Base-by-base conservation (phyloP, 1,284 basidiomycete genomes). In the Pyrrhoderma lamaoense region DNA sequence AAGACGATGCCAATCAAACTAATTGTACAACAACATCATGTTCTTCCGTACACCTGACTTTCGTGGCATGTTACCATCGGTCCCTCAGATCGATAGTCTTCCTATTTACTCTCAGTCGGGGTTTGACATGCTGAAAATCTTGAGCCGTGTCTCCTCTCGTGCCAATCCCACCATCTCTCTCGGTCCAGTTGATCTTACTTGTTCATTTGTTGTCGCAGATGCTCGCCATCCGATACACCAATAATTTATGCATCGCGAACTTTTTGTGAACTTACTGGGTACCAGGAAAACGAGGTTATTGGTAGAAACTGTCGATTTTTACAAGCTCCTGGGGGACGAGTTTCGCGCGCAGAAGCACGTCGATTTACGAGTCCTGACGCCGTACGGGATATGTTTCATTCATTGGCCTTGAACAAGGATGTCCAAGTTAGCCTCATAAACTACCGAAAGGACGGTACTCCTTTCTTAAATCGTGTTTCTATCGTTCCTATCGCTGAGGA, bases 111-210 rank as follows among this genome's bases (percentile, higher is more conserved):
- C 91, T 1, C 71, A 83, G 0, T 87, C 91, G 0, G 94, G 94
- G 5, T 94, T 96, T 58, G 93, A 98, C 64, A 76, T 94, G 52
- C 72, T 98, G 46, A 80, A 84, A 39, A 79, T 96, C 36, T 74
- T 98, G 19, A 76, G 84, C 3, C 77, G 89, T 9, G 85, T 97
- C 13, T 83, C 78, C 2, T 77, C 73, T 14, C 78, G 93, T 1
- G 81, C 82, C 0, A 77, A 87, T 59, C 91, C 90, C 0, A 80
- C 76, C 54, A 79, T 96, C 44, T 68, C 76, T 4, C 77, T 97
- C 16, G 94, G 94, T 8, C 91, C 94, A 0, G 89, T 98, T 35
- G 94, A 98, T 65, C 72, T 93, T 53, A 87, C 89, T 2, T 93
- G 90, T 63, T 81, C 89, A 8, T 97, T 98, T 65, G 76, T 89